phyloP scores from a whole-genome alignment of 805 yeast species.

The Saccharomycopsis malanga region DNA sequence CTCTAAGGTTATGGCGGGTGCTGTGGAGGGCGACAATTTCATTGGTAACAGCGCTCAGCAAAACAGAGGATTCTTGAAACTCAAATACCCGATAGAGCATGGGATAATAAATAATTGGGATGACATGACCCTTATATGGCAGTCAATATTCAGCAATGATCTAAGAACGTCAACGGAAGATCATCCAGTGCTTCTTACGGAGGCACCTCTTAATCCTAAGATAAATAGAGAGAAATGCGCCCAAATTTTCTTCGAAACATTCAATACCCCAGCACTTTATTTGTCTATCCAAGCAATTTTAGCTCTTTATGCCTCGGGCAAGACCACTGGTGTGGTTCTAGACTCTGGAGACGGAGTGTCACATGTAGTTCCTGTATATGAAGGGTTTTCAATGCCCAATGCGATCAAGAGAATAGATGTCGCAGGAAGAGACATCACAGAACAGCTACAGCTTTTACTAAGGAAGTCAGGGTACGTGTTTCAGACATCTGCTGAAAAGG shows the following conservation, averaged over 20 bases:
- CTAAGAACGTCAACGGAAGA: conserved; percentile 59
- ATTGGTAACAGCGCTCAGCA: conserved; percentile 73
- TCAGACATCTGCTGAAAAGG: conserved; percentile 70
- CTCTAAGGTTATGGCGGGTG: conserved; percentile 72
- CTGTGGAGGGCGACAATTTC: conserved; percentile 56
- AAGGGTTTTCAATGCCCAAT: conserved; percentile 74
- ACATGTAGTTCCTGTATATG: conserved; percentile 81
- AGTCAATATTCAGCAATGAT: conserved; percentile 51
- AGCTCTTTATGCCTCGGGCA: conserved; percentile 78
- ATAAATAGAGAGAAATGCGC: conserved; percentile 53
- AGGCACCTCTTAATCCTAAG: conserved; percentile 77
- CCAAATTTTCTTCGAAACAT: conserved; percentile 63
- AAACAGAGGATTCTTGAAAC: conserved; percentile 65
- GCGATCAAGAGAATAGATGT: conserved; percentile 69
- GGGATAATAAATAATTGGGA: conserved; percentile 80
- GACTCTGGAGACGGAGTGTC: conserved; percentile 94
- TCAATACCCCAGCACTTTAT: conserved; percentile 71
- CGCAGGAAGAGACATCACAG: conserved; percentile 84
- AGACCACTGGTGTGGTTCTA: conserved; percentile 83
- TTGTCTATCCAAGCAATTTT: conserved; percentile 71
- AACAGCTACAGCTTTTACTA: conserved; percentile 59
- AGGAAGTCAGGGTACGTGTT: conserved; percentile 61
- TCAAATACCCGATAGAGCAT: conserved; percentile 68
- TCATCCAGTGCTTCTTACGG: conserved; percentile 83
- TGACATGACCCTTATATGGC: conserved; percentile 81